A percentile compares a stretch with the other conserved stretches of the same genome.
phyloP scores from a whole-genome alignment of 2,329 filamentous ascomycete species.

The Ophiostoma novo-ulmi region DNA sequence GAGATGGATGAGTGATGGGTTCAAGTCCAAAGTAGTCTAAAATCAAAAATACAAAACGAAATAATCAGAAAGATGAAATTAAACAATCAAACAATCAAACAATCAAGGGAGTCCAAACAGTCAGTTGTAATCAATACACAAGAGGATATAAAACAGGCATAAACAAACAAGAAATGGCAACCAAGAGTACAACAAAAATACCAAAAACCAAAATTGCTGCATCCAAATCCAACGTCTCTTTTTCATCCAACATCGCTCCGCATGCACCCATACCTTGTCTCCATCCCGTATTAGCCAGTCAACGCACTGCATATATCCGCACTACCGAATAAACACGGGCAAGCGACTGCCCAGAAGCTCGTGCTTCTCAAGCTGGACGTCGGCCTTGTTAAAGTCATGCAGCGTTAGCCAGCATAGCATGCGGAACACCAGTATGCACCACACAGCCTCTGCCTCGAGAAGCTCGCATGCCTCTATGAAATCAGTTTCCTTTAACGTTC shows the following conservation, averaged over 20 bases:
- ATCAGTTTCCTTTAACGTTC: background rate
- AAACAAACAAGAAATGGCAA: background rate
- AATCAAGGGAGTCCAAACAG: background rate
- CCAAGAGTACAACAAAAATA: background rate
- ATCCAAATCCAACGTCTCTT: background rate
- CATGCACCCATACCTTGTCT: background rate
- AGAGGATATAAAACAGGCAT: background rate
- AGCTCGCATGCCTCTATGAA: background rate
- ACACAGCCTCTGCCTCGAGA: constrained; percentile 39
- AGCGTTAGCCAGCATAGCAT: constrained; percentile 56
- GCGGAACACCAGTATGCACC: constrained; percentile 51
- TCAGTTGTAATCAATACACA: background rate
- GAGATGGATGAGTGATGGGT: no score
- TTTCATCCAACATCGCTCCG: background rate
- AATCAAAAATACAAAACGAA: no score
- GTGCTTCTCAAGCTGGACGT: constrained; percentile 49
- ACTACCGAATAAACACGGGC: constrained; percentile 46
- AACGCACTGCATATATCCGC: background rate
- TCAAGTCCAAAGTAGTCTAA: no score
- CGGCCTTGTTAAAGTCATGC: constrained; percentile 53
- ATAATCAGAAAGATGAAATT: background rate
- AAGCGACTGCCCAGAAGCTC: constrained; percentile 51
- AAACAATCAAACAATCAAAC: background rate
- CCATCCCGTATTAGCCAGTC: background rate
- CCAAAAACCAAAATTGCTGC: background rate